Evolutionary conservation across 73 alveolate species (phyloP), one percentile per base, ranked within the genome.

Genomic region (Stentor roeselii): DNA sequence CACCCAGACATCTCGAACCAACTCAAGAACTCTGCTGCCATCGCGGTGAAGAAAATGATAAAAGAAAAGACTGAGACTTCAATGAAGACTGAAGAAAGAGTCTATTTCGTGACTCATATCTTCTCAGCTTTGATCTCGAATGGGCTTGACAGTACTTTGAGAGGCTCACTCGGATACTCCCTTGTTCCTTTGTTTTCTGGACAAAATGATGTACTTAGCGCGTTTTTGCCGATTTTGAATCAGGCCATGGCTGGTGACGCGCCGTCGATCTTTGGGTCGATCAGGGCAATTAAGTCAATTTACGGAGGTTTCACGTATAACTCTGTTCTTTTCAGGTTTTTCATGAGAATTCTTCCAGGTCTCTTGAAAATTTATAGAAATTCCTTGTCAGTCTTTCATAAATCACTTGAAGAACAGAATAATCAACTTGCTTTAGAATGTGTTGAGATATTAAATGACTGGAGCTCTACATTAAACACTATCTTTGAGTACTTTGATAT

Each of bases 401-500:
- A 41, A 2, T 31, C 36, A 2, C 38, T 39, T 1, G 11, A 37
- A 1, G 67, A 76, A n/a, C 14, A 76, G 21, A 34, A 37, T 39
- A 36, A 34, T n/a, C 6, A 39, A 21, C n/a, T 76, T 21, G 15
- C 59, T 21, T 37, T 39, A 76, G 84, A 76, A 1, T 34, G 38
- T 0, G 14, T 21, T 2, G 84, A 76, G 0, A 76, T 76, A n/a
- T 6, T 76, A 21, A n/a, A 76, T 2, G 84, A 76, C n/a, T 76
- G 84, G 84, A 40, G 82, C n/a, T 21, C 14, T 76, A 39, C 84
- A 37, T n/a, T 39, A 39, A 40, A 30, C 2, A 21, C 84, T 14
- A 76, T 76, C 6, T 34, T 76, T 2, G 84, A 76, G 3, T 39
- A 76, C 59, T 39, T 76, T 76, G 84, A 76, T 15, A 32, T 76